phyloP scores from a whole-genome alignment of 352 stramenopile genomes.

The Lagenidium giganteum region DNA sequence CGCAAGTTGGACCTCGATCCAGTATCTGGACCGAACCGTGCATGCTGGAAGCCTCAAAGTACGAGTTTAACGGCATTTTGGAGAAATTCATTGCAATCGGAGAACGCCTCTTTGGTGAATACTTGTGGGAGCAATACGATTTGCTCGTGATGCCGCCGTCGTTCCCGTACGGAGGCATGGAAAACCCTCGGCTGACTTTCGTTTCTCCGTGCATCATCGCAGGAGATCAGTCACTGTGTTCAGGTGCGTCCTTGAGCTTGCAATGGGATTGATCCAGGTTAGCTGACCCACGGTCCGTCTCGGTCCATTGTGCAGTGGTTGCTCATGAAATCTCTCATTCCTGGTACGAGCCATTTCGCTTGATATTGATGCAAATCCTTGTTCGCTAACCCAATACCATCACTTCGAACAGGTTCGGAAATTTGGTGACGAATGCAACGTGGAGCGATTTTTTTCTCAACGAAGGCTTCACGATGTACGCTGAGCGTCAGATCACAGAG shows the following conservation, averaged over 20 bases:
- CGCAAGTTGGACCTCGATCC: conserved; percentile 58
- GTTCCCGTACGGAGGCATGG: conserved; percentile 98
- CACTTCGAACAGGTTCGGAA: conserved; percentile 50
- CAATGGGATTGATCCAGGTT: too few relatives aligned
- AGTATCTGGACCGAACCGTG: conserved; percentile 80
- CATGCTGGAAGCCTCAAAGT: conserved; percentile 67
- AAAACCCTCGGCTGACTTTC: conserved; percentile 92
- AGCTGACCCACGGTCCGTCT: too few relatives aligned
- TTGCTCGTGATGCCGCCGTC: conserved; percentile 81
- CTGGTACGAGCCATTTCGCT: conserved; percentile 25
- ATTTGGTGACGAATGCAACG: conserved; percentile 77
- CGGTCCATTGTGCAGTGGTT: conserved; percentile 44
- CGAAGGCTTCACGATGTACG: conserved; percentile 88
- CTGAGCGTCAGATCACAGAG: conserved; percentile 64
- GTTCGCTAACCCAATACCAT: neutral
- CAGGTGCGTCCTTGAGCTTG: conserved; percentile 40
- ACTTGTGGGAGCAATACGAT: conserved; percentile 83
- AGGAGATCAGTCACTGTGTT: conserved; percentile 75
- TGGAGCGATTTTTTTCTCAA: conserved; percentile 89
- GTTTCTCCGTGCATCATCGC: conserved; percentile 70
- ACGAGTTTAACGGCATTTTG: conserved; percentile 72
- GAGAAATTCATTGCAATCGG: conserved; percentile 71
- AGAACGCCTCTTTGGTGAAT: conserved; percentile 75
- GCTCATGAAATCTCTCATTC: conserved; percentile 83
- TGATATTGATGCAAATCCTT: neutral